Percentiles rank a stretch among this genome's conserved stretches.
Evolutionary conservation across 139 green algal species (phyloP).

Genomic region (Coelastrella sp.): DNA sequence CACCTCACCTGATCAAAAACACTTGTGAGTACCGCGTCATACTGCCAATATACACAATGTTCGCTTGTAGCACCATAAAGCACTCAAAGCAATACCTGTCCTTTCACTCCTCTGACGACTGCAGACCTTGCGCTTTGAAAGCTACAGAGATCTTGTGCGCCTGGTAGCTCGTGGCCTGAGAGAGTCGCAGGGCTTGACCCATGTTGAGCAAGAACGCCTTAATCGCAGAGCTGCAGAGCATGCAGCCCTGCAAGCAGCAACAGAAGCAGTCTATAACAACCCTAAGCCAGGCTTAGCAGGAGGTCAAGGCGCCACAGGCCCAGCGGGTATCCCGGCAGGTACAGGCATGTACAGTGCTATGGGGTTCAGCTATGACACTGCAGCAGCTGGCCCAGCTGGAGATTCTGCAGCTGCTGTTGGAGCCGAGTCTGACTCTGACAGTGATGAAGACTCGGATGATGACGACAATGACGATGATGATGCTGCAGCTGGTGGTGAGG

Average conservation of each 20-base stretch:
- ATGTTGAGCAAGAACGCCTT: slow-evolving; percentile 69
- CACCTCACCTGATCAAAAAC: too few species aligned
- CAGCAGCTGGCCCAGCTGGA: not conserved
- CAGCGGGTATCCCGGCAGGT: slow-evolving; percentile 47
- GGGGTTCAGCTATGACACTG: slow-evolving; percentile 73
- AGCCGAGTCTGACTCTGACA: slow-evolving; percentile 20
- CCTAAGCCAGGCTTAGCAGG: slow-evolving; percentile 22
- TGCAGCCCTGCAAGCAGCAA: slow-evolving; percentile 50
- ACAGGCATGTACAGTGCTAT: slow-evolving; percentile 67
- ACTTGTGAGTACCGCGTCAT: too few species aligned
- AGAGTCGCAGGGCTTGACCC: slow-evolving; percentile 58
- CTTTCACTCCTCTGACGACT: too few species aligned
- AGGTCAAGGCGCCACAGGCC: not conserved
- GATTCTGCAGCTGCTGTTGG: not conserved
- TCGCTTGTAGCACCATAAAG: too few species aligned
- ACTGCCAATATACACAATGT: too few species aligned
- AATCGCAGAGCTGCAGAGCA: slow-evolving; percentile 61
- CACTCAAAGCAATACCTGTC: too few species aligned
- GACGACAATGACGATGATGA: slow-evolving; percentile 14
- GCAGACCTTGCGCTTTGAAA: slow-evolving; percentile 79
- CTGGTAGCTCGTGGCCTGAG: slow-evolving; percentile 56
- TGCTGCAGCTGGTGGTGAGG: not conserved
- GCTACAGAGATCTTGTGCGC: slow-evolving; percentile 76
- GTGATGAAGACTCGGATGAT: slow-evolving; percentile 17
- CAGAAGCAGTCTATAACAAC: slow-evolving; percentile 30